Evolutionary conservation across 495 filamentous ascomycete genomes (phyloP).

Genomic region (Aspergillus incahuasiensis): DNA sequence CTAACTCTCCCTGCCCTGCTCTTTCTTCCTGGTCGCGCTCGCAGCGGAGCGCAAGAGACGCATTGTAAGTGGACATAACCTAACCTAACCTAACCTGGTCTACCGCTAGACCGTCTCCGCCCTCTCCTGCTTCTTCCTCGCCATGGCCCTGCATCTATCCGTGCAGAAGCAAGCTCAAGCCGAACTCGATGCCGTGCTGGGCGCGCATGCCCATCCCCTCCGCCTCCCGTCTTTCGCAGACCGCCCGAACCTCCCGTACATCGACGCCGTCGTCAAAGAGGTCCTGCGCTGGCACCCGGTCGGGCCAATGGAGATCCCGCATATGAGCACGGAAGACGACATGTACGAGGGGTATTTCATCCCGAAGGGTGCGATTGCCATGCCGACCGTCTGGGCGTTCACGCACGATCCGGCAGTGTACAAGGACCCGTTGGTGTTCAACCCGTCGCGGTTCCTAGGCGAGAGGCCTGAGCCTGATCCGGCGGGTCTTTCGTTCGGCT

Average conservation of each 20-base stretch:
- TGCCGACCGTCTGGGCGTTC: constrained; percentile 34
- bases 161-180: constrained; percentile 47
- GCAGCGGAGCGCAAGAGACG: no score
- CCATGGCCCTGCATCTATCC: constrained; percentile 39
- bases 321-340: constrained; percentile 51
- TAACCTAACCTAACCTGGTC: no score
- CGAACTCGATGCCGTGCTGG: constrained; percentile 51
- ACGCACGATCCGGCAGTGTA: constrained; percentile 22
- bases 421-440: constrained; percentile 20
- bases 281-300: constrained; percentile 43
- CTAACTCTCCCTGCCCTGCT: no score
- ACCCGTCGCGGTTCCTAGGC: constrained; percentile 36
- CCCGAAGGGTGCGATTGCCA: constrained; percentile 39
- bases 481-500: constrained; percentile 45
- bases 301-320: constrained; percentile 46
- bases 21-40: no score
- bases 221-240: constrained; percentile 33
- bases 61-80: no score
- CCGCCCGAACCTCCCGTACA: constrained; percentile 35
- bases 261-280: constrained; percentile 44
- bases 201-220: no score
- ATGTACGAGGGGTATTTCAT: constrained; percentile 35
- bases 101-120: constrained; percentile 38
- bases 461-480: constrained; percentile 26
- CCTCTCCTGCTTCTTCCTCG: constrained; percentile 34